A percentile compares a stretch with the other conserved stretches of the same genome.
These are phyloP conservation scores for Penicillium griseofulvum DNA, from an alignment of 2,329 filamentous ascomycete genomes.

Conservation along the genomic window DNA sequence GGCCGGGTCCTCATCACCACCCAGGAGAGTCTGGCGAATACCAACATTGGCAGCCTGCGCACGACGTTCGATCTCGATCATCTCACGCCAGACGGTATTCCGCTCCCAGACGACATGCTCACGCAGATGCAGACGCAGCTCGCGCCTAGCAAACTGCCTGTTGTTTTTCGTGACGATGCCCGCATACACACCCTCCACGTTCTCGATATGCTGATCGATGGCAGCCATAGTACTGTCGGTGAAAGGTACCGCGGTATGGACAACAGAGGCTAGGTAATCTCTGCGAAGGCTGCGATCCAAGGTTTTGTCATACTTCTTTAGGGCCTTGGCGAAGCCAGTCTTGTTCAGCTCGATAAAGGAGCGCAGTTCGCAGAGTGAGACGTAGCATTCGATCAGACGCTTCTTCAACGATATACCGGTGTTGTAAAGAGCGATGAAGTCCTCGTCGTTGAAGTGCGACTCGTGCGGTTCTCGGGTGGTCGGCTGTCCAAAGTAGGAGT, in stretches of 20 bases:
- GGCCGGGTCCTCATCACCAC: slow-evolving; percentile 65
- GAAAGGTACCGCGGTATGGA: slow-evolving; percentile 81
- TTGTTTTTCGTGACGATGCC: slow-evolving; percentile 81
- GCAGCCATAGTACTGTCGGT: slow-evolving; percentile 66
- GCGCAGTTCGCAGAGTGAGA: slow-evolving; percentile 90
- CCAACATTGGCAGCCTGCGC: slow-evolving; percentile 92
- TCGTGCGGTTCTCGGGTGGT: slow-evolving; percentile 48
- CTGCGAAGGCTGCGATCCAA: slow-evolving; percentile 76
- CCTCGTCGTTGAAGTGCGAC: slow-evolving; percentile 73
- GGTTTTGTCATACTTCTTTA: slow-evolving; percentile 99
- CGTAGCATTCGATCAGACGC: slow-evolving; percentile 80
- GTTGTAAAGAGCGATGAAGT: slow-evolving; percentile 67
- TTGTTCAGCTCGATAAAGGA: slow-evolving; percentile 95
- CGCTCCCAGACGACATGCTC: slow-evolving; percentile 99
- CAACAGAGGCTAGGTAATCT: slow-evolving; percentile 69
- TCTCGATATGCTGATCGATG: slow-evolving; percentile 68
- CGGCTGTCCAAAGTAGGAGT: slow-evolving; percentile 31
- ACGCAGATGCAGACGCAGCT: slow-evolving; percentile 82
- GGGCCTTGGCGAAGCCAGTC: slow-evolving; percentile 91
- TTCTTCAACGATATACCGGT: slow-evolving; percentile 87
- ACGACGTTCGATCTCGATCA: slow-evolving; percentile 96
- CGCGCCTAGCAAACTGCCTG: slow-evolving; percentile 70
- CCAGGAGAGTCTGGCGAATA: slow-evolving; percentile 71
- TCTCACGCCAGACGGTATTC: slow-evolving; percentile 97
- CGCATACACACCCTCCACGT: slow-evolving; percentile 77